Conservation (phyloP, 2,329 filamentous ascomycete species). For the Pseudocercospora crystallina region DNA sequence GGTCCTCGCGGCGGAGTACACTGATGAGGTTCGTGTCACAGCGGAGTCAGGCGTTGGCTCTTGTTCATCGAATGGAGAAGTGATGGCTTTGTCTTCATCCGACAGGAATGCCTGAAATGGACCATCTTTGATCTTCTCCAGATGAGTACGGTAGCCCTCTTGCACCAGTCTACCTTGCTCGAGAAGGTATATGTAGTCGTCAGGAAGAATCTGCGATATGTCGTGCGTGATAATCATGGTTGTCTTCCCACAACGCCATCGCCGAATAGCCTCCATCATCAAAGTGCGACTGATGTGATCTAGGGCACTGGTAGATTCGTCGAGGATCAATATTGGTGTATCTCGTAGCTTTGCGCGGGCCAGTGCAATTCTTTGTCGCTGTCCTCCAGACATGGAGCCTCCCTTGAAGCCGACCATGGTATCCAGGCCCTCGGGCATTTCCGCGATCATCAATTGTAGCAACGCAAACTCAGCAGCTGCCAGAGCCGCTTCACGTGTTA, state of each 20-base stretch:
- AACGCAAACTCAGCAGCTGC: constrained; percentile 66
- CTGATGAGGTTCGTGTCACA: constrained; percentile 2
- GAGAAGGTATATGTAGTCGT: constrained; percentile 80
- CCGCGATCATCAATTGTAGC: constrained; percentile 65
- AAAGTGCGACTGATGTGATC: constrained; percentile 68
- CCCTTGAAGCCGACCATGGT: constrained; percentile 72
- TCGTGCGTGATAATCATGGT: constrained; percentile 95
- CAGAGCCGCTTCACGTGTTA: constrained; percentile 57
- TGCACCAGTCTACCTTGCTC: constrained; percentile 68
- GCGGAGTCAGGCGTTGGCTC: constrained; percentile 13
- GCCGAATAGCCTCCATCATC: constrained; percentile 72
- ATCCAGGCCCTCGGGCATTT: constrained; percentile 68
- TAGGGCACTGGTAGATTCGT: constrained; percentile 84
- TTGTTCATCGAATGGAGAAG: constrained; percentile 21
- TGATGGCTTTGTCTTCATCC: constrained; percentile 20
- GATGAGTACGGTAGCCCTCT: constrained; percentile 61
- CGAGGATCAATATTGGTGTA: constrained; percentile 77
- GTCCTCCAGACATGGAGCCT: constrained; percentile 75
- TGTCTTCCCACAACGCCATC: constrained; percentile 77
- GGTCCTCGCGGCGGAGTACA: constrained; percentile 3
- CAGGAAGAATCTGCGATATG: constrained; percentile 67
- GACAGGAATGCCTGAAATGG: constrained; percentile 35
- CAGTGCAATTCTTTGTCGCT: constrained; percentile 77
- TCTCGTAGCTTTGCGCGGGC: constrained; percentile 76
- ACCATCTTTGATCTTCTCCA: constrained; percentile 44